Evolutionary conservation across 257 asterid genomes (phyloP).

Genomic region (Nicotiana tomentosiformis): DNA sequence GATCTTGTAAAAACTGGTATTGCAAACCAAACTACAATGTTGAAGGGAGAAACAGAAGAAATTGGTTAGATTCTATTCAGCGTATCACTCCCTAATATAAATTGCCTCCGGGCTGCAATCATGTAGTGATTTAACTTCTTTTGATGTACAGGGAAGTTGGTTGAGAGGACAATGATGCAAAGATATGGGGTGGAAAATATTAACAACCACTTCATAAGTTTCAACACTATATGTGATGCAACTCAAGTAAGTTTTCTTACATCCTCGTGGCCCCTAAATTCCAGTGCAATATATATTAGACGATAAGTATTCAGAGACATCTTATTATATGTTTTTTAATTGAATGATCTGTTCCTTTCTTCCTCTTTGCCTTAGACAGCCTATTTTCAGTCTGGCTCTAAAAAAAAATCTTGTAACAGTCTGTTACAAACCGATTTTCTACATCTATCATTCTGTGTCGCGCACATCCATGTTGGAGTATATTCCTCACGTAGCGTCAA

Average conservation of each 20-base stretch:
- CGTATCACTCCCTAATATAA: constrained; percentile 41
- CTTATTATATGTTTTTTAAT: not conserved
- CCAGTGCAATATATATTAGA: not conserved
- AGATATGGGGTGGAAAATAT: constrained; percentile 84
- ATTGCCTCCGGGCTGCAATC: not conserved
- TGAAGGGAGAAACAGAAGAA: constrained; percentile 98
- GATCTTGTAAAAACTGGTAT: constrained; percentile 87
- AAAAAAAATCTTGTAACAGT: not conserved
- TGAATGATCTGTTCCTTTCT: not conserved
- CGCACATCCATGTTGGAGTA: not conserved
- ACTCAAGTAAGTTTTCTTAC: constrained; percentile 60
- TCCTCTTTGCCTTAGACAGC: not conserved
- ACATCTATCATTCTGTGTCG: not conserved
- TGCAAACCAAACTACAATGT: constrained; percentile 99
- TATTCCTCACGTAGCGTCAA: not conserved
- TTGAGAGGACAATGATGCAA: constrained; percentile 80
- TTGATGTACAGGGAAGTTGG: constrained; percentile 38
- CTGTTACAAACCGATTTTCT: not conserved
- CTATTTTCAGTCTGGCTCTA: not conserved
- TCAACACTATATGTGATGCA: constrained; percentile 98
- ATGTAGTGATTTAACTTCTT: constrained; percentile 7
- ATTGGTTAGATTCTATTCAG: not conserved
- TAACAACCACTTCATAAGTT: constrained; percentile 82
- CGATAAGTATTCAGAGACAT: not conserved
- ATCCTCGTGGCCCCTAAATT: constrained; percentile 2